A percentile compares a stretch with the other conserved stretches of the same genome.
Evolutionary conservation across 2,329 filamentous ascomycete species (phyloP).

Genomic region (Pestalotiopsis sp.): DNA sequence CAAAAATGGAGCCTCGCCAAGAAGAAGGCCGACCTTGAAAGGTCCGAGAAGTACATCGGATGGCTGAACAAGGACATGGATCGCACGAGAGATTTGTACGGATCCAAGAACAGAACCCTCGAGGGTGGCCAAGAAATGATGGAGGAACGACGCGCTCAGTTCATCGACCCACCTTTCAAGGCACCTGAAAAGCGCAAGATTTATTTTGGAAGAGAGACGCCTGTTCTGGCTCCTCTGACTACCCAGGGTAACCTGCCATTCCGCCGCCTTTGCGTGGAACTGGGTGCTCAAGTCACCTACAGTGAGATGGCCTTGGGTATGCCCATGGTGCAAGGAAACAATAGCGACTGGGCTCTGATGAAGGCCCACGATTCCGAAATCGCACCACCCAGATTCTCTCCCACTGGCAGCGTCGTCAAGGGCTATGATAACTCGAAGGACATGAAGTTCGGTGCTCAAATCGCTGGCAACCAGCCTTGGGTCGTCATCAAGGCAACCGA

Average conservation of each 20-base stretch:
- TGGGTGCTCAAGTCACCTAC: constrained; percentile 92
- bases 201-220: constrained; percentile 94
- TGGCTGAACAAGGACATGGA: constrained; percentile 74
- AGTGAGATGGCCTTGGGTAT: constrained; percentile 97
- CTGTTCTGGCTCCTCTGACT: constrained; percentile 89
- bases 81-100: constrained; percentile 48
- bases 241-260: constrained; percentile 97
- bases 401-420: constrained; percentile 59
- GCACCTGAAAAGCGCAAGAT: constrained; percentile 91
- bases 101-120: constrained; percentile 40
- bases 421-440: constrained; percentile 83
- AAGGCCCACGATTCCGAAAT: constrained; percentile 88
- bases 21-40: constrained; percentile 69
- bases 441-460: constrained; percentile 87
- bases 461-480: constrained; percentile 91
- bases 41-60: constrained; percentile 73
- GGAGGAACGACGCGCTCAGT: constrained; percentile 77
- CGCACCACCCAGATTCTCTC: constrained; percentile 67
- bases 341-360: constrained; percentile 92
- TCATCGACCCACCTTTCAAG: constrained; percentile 82
- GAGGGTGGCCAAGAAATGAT: constrained; percentile 33
- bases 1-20: constrained; percentile 76
- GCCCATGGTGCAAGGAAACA: constrained; percentile 85
- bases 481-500: constrained; percentile 87
- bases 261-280: constrained; percentile 82